Percentiles rank a stretch among this genome's conserved stretches.
Evolutionary conservation across 225 moss, liverwort and hornwort species (phyloP).

Genomic region (Physcomitrellopsis africana): DNA sequence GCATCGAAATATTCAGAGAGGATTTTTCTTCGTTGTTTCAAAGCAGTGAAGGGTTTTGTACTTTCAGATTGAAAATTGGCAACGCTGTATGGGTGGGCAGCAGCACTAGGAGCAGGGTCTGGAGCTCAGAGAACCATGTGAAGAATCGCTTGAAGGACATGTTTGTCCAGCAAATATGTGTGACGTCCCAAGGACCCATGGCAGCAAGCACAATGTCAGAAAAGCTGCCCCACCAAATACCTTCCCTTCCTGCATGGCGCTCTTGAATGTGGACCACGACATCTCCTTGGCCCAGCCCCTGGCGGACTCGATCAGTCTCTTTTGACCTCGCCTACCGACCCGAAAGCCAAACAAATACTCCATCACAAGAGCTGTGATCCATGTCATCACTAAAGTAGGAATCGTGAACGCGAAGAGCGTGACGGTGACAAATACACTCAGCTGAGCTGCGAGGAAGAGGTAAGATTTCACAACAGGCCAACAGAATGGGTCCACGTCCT

Average conservation of each 20-base stretch:
- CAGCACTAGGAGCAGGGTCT: too few relatives aligned
- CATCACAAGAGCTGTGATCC: conserved; percentile 27
- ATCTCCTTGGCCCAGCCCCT: conserved; percentile 30
- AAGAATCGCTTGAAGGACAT: not conserved
- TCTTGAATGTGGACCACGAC: conserved; percentile 31
- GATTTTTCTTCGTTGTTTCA: too few relatives aligned
- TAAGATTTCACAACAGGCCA: conserved; percentile 18
- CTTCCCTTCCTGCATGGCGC: conserved; percentile 23
- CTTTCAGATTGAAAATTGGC: too few relatives aligned
- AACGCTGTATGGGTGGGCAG: too few relatives aligned
- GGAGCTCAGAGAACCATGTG: too few relatives aligned
- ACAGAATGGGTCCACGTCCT: not conserved
- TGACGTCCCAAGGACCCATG: conserved; percentile 27
- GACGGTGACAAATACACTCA: conserved; percentile 23
- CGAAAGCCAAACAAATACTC: conserved; percentile 22
- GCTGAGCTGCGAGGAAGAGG: conserved; percentile 24
- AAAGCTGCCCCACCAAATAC: conserved; percentile 16
- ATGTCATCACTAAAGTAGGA: conserved; percentile 31
- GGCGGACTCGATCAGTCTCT: conserved; percentile 8
- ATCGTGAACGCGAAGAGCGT: conserved; percentile 23
- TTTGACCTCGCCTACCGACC: conserved; percentile 10
- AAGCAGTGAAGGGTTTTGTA: too few relatives aligned
- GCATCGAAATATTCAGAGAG: too few relatives aligned
- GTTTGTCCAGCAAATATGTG: not conserved
- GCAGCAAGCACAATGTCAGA: conserved; percentile 21